Evolutionary conservation across 2,329 filamentous ascomycete genomes (phyloP).

Genomic region (Paracorniculantispora psalliotae): DNA sequence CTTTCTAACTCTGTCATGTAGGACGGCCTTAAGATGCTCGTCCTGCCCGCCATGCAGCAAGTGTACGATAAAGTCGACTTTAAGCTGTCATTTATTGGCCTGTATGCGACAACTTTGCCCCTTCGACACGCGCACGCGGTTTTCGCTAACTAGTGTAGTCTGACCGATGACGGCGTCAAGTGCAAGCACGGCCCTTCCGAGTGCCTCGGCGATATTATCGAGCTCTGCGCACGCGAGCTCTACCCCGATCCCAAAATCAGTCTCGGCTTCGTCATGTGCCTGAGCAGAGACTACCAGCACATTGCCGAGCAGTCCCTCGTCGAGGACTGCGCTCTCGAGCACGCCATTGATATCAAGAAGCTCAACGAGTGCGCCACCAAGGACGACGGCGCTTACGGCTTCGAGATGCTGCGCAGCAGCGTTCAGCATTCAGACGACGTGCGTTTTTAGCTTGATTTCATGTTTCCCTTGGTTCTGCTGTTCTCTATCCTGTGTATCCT

Average conservation of each 20-base stretch:
- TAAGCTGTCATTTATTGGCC: constrained; percentile 83
- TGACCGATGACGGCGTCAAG: constrained; percentile 73
- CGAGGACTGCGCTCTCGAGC: constrained; percentile 83
- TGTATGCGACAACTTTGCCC: constrained; percentile 39
- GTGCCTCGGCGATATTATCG: constrained; percentile 88
- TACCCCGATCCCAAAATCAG: constrained; percentile 83
- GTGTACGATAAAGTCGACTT: constrained; percentile 85
- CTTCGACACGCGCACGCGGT: neutral
- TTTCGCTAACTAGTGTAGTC: constrained; percentile 37
- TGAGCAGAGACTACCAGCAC: constrained; percentile 66
- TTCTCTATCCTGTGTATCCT: neutral
- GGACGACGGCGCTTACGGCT: constrained; percentile 67
- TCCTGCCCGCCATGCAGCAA: constrained; percentile 82
- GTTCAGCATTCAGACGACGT: constrained; percentile 59
- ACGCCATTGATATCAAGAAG: constrained; percentile 76
- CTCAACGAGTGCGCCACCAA: constrained; percentile 77
- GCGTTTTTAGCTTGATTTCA: constrained; percentile 11
- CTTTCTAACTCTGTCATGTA: constrained; percentile 21
- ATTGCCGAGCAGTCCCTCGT: constrained; percentile 78
- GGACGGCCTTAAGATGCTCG: constrained; percentile 73
- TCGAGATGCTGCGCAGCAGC: constrained; percentile 63
- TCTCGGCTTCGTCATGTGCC: constrained; percentile 89
- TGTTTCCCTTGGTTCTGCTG: neutral
- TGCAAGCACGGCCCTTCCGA: constrained; percentile 89
- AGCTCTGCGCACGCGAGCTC: constrained; percentile 80